These are phyloP conservation scores for Penicillium crystallinum DNA, from an alignment of 495 filamentous ascomycete genomes.

Conservation along the genomic window DNA sequence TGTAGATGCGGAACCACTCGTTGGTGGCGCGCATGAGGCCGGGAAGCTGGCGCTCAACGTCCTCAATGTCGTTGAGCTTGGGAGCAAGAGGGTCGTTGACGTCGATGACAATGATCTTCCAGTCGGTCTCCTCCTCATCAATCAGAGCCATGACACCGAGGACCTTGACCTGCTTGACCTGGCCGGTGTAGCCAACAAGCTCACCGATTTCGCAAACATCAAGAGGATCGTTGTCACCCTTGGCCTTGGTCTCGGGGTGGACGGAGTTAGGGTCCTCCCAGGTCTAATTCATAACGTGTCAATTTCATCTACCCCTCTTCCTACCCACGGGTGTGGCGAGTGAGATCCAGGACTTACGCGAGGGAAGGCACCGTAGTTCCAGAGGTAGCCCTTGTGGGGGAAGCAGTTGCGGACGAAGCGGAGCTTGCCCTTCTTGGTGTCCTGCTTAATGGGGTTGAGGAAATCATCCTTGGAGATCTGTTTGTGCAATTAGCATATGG, in stretches of 20 bases:
- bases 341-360: constrained; percentile 55
- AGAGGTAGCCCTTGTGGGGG: constrained; percentile 99
- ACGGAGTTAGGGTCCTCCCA: constrained; percentile 97
- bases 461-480: constrained; percentile 96
- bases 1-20: constrained; percentile 99
- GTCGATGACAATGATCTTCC: constrained; percentile 99
- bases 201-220: constrained; percentile 99
- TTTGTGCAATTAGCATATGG: constrained; percentile 12
- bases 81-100: constrained; percentile 93
- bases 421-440: constrained; percentile 55
- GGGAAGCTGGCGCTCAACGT: constrained; percentile 97
- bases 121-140: constrained; percentile 99
- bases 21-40: constrained; percentile 96
- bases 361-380: constrained; percentile 99
- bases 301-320: constrained; percentile 4
- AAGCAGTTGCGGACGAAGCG: constrained; percentile 99
- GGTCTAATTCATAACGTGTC: constrained; percentile 52
- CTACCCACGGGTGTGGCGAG: not conserved
- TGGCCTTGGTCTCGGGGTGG: constrained; percentile 99
- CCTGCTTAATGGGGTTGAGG: constrained; percentile 93
- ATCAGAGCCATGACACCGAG: constrained; percentile 98
- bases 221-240: constrained; percentile 98
- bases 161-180: constrained; percentile 99
- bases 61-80: constrained; percentile 98
- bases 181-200: constrained; percentile 87